Conservation (phyloP, 2,329 filamentous ascomycete species). For the Colletotrichum viniferum region DNA sequence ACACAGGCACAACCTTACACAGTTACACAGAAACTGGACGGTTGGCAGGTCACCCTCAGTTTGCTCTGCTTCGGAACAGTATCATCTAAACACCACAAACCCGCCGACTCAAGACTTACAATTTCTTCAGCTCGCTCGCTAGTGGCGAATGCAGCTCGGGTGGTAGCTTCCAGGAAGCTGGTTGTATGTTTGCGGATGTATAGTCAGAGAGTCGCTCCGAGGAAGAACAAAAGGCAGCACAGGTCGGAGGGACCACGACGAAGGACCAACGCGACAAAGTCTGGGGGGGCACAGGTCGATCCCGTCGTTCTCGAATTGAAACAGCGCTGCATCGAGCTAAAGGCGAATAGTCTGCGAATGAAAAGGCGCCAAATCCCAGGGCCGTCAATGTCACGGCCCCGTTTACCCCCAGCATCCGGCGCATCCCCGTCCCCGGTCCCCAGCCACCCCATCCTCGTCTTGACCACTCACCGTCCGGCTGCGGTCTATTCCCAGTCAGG, state of each 20-base stretch:
- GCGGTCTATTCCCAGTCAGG: slow-evolving; percentile 4
- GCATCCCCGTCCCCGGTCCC: background rate
- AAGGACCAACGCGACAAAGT: background rate
- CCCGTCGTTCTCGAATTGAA: slow-evolving; percentile 11
- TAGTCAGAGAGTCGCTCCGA: background rate
- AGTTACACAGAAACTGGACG: background rate
- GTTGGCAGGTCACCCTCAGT: slow-evolving; percentile 11
- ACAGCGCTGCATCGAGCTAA: slow-evolving; percentile 8
- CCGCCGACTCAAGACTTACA: background rate
- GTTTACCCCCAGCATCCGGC: background rate
- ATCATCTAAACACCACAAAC: background rate
- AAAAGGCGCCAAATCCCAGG: background rate
- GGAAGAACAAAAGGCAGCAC: background rate
- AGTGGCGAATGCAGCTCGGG: background rate
- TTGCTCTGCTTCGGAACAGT: slow-evolving; percentile 2
- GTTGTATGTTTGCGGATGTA: slow-evolving; percentile 6
- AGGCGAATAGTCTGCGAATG: background rate
- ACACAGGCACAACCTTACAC: slow-evolving; percentile 18
- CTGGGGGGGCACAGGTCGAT: slow-evolving; percentile 3
- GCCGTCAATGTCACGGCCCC: background rate
- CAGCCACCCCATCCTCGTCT: slow-evolving; percentile 4
- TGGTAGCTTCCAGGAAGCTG: background rate
- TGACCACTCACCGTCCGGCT: slow-evolving; percentile 13
- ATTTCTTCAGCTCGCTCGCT: background rate
- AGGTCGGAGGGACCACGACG: background rate